Percentiles rank a stretch among this genome's conserved stretches.
These are phyloP conservation scores for Aegilops tauschii DNA, from an alignment of 176 grass and related monocot genomes.

Conservation along the genomic window DNA sequence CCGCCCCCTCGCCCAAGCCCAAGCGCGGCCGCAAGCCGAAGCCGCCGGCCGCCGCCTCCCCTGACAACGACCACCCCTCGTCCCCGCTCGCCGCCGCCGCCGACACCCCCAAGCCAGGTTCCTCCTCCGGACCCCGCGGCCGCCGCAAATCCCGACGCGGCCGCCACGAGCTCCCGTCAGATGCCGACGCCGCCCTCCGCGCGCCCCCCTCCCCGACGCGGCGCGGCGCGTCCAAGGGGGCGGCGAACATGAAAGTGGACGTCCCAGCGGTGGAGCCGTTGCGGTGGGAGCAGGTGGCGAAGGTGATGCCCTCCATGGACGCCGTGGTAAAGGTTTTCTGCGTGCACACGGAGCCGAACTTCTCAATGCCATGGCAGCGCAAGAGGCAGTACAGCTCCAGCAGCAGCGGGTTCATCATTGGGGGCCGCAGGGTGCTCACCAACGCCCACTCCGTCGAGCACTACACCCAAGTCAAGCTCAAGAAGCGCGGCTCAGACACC, in stretches of 20 bases:
- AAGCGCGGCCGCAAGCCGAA: conserved; percentile 55
- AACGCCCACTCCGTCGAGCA: conserved; percentile 97
- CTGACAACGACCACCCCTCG: conserved; percentile 21
- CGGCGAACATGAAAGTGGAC: conserved; percentile 24
- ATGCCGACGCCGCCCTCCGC: conserved; percentile 15
- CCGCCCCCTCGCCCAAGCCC: conserved; percentile 31
- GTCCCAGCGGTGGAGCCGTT: conserved; percentile 37
- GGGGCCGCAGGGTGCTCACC: conserved; percentile 76
- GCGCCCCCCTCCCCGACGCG: conserved; percentile 21
- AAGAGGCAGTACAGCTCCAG: conserved; percentile 94
- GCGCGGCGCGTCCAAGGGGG: conserved; percentile 27
- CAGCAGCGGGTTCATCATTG: conserved; percentile 82
- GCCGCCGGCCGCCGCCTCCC: conserved; percentile 2
- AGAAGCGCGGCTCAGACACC: conserved; percentile 88
- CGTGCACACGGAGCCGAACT: conserved; percentile 90
- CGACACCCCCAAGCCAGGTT: conserved; percentile 13
- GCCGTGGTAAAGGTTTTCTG: conserved; percentile 99
- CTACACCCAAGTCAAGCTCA: conserved; percentile 91
- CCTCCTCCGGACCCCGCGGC: conserved; percentile 11
- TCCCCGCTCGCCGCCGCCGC: conserved; percentile 22
- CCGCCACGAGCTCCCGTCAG: conserved; percentile 35
- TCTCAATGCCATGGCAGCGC: conserved; percentile 94
- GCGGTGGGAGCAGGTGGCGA: conserved; percentile 75
- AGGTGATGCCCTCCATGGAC: conserved; percentile 82
- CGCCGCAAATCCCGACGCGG: conserved; percentile 29